These are phyloP conservation scores for Fraxinus dipetala DNA, from an alignment of 305 asterid genomes.

Conservation along the genomic window DNA sequence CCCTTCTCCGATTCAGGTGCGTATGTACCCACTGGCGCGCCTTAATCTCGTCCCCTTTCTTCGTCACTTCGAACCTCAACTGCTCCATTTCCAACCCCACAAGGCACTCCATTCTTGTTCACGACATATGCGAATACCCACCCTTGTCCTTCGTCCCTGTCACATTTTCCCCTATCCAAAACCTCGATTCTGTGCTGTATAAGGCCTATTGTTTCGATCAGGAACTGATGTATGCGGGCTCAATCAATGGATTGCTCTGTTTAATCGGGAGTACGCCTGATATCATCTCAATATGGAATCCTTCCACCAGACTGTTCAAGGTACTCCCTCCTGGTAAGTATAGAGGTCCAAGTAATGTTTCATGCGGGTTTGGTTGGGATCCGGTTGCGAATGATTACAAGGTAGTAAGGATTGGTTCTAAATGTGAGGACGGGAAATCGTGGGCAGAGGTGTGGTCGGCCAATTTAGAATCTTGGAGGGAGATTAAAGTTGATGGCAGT, in stretches of 20 bases:
- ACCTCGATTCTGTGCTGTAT: neutral
- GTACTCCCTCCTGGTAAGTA: neutral
- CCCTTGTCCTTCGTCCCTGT: neutral
- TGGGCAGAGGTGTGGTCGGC: neutral
- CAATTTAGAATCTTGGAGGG: constrained; percentile 3
- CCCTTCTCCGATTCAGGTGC: constrained; percentile 2
- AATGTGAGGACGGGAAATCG: neutral
- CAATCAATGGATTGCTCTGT: constrained; percentile 5
- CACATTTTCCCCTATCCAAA: neutral
- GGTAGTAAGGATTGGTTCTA: constrained; percentile 5
- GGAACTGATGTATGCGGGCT: neutral
- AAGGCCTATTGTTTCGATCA: neutral
- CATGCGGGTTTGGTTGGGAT: constrained; percentile 18
- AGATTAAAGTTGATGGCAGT: neutral
- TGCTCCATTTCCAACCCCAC: neutral
- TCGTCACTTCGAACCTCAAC: constrained; percentile 5
- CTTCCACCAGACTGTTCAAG: neutral
- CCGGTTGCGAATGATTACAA: constrained; percentile 8
- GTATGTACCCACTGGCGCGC: constrained; percentile 3
- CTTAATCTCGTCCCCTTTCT: neutral
- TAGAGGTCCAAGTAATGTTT: neutral
- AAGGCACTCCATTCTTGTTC: neutral
- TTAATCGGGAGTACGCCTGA: neutral
- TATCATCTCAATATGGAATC: neutral
- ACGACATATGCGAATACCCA: neutral